Evolutionary conservation across 805 yeast species (phyloP).

Genomic region (Yarrowia sp.): DNA sequence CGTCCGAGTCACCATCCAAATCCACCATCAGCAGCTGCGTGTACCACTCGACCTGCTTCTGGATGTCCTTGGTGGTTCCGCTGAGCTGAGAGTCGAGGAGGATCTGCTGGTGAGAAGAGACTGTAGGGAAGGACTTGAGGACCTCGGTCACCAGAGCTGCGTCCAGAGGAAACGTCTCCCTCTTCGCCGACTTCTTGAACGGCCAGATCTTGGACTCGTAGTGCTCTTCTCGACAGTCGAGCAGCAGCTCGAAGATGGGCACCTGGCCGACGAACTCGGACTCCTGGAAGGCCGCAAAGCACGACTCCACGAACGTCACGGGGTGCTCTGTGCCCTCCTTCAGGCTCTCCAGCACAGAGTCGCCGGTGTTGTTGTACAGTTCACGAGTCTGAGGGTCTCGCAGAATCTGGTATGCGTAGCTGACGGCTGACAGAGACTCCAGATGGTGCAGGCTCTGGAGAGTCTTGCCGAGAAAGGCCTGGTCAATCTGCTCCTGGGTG

Average conservation of each 20-base stretch:
- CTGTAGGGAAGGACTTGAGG: not conserved
- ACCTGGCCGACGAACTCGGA: constrained; percentile 11
- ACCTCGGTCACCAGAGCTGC: not conserved
- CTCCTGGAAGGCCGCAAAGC: constrained; percentile 1
- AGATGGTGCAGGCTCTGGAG: not conserved
- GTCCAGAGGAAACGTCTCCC: not conserved
- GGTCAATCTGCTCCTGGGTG: constrained; percentile 22
- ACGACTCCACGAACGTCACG: not conserved
- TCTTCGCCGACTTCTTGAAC: not conserved
- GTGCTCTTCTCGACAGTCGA: not conserved
- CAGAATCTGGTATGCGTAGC: constrained; percentile 10
- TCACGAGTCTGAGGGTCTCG: constrained; percentile 1
- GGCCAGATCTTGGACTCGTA: not conserved
- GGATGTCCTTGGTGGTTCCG: constrained; percentile 3
- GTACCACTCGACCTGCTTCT: constrained; percentile 18
- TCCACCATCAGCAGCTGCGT: constrained; percentile 19
- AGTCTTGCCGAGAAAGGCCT: constrained; percentile 8
- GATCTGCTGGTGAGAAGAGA: not conserved
- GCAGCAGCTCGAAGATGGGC: not conserved
- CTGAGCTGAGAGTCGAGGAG: not conserved
- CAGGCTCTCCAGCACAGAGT: not conserved
- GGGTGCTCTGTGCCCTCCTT: not conserved
- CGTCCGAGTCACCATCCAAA: constrained; percentile 20
- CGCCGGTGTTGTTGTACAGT: constrained; percentile 12
- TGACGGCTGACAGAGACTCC: constrained; percentile 10